phyloP scores from a whole-genome alignment of 2,329 filamentous ascomycete genomes.

The Cladosporium sp. region DNA sequence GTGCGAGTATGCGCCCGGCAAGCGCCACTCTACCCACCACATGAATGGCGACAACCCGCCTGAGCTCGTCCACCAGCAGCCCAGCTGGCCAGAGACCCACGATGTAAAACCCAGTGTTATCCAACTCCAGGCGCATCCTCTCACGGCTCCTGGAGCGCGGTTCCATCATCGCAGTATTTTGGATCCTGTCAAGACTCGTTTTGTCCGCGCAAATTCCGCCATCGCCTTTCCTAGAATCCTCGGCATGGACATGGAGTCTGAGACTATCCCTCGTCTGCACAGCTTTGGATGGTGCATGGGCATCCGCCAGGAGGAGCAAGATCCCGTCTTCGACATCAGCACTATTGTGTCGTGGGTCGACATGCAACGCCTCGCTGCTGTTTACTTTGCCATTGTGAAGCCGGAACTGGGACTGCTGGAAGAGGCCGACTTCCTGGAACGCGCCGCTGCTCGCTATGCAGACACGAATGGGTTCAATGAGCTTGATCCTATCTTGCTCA shows the following conservation, averaged over 20 bases:
- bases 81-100: conserved; percentile 30
- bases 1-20: conserved; percentile 38
- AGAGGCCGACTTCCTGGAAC: conserved; percentile 37
- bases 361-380: conserved; percentile 35
- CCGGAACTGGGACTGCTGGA: conserved; percentile 55
- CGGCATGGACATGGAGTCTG: conserved; percentile 56
- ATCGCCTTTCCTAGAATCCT: conserved; percentile 58
- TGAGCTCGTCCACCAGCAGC: conserved; percentile 27
- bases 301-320: conserved; percentile 33
- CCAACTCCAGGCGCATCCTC: conserved; percentile 37
- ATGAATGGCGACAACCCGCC: conserved; percentile 31
- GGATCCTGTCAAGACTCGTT: conserved; percentile 40
- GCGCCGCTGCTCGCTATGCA: conserved; percentile 32
- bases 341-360: conserved; percentile 35
- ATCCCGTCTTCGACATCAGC: conserved; percentile 32
- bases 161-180: conserved; percentile 41
- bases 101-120: conserved; percentile 28
- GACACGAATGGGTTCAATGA: conserved; percentile 36
- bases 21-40: conserved; percentile 31
- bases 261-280: conserved; percentile 56
- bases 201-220: conserved; percentile 44
- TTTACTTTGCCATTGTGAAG: conserved; percentile 58
- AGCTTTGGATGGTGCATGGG: conserved; percentile 58
- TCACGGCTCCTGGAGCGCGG: conserved; percentile 39
- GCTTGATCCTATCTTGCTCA: conserved; percentile 54